Percentiles rank a stretch among this genome's conserved stretches.
phyloP scores from a whole-genome alignment of 352 stramenopile genomes.

The Elongisporangium anandrum region DNA sequence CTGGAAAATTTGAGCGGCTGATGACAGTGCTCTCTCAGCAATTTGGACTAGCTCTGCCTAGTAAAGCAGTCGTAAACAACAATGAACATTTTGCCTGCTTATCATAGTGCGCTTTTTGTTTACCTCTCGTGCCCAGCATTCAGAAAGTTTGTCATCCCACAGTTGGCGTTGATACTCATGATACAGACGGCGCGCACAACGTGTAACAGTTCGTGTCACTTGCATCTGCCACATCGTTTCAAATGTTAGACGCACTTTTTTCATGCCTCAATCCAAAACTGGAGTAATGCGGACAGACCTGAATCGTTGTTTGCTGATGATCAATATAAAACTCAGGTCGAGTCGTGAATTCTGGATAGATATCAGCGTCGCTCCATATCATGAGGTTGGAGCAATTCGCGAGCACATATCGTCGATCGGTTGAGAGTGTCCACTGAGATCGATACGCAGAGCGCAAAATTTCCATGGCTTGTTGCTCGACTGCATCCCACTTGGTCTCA shows the following conservation, averaged over 20 bases:
- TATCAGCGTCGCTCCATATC: slow-evolving; percentile 74
- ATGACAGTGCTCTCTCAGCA: slow-evolving; percentile 44
- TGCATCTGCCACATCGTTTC: slow-evolving; percentile 47
- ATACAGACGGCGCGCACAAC: slow-evolving; percentile 54
- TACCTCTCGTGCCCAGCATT: slow-evolving; percentile 31
- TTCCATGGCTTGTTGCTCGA: slow-evolving; percentile 49
- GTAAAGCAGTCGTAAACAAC: background rate
- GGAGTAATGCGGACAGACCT: slow-evolving; percentile 10
- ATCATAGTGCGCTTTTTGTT: background rate
- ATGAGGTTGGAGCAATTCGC: slow-evolving; percentile 73
- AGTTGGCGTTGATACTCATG: slow-evolving; percentile 79
- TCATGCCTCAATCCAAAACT: background rate
- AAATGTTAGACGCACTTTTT: background rate
- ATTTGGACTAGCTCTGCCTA: slow-evolving; percentile 24
- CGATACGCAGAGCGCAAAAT: slow-evolving; percentile 60
- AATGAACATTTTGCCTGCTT: background rate
- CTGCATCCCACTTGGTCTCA: slow-evolving; percentile 24
- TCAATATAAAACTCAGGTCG: slow-evolving; percentile 47
- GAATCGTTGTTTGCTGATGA: slow-evolving; percentile 54
- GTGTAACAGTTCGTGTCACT: slow-evolving; percentile 58
- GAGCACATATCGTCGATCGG: slow-evolving; percentile 45
- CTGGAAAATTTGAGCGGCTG: slow-evolving; percentile 39
- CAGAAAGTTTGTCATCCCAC: slow-evolving; percentile 65
- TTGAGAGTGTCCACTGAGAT: slow-evolving; percentile 55
- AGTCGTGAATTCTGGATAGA: slow-evolving; percentile 65